A percentile compares a stretch with the other conserved stretches of the same genome.
phyloP scores from a whole-genome alignment of 805 yeast species.

The Starmera caribaea region DNA sequence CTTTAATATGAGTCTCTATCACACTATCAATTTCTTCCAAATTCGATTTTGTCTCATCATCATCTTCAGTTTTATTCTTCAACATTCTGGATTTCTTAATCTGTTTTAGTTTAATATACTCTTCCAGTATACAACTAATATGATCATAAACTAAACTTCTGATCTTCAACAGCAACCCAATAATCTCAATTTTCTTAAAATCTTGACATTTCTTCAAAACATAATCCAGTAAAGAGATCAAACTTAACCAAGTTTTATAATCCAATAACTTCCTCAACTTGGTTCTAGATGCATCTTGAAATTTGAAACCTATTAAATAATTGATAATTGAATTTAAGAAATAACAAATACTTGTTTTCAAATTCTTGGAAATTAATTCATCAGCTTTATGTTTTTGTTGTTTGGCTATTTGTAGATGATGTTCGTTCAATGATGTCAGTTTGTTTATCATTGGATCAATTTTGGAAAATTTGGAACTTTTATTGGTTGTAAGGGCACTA shows the following conservation, averaged over 20 bases:
- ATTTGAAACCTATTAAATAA: constrained; percentile 13
- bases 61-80: background rate
- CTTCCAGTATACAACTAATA: constrained; percentile 5
- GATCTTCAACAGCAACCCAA: constrained; percentile 10
- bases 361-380: background rate
- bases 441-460: background rate
- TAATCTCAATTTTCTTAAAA: constrained; percentile 3
- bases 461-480: background rate
- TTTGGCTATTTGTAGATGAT: constrained; percentile 4
- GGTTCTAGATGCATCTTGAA: constrained; percentile 12
- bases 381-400: constrained; percentile 13
- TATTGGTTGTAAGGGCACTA: too few species aligned
- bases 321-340: constrained; percentile 13
- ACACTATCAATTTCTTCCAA: constrained; percentile 1
- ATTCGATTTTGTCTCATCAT: too few species aligned
- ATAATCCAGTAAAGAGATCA: constrained; percentile 7
- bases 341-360: constrained; percentile 3
- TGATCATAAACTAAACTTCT: constrained; percentile 10
- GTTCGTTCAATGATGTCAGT: background rate
- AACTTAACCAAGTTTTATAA: constrained; percentile 11
- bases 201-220: constrained; percentile 3
- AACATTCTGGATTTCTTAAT: constrained; percentile 1
- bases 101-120: constrained; percentile 4
- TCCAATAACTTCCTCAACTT: constrained; percentile 5
- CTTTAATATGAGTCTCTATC: constrained; percentile 1